phyloP scores from a whole-genome alignment of 2,329 filamentous ascomycete species.

The Sordariomycetes sp. region DNA sequence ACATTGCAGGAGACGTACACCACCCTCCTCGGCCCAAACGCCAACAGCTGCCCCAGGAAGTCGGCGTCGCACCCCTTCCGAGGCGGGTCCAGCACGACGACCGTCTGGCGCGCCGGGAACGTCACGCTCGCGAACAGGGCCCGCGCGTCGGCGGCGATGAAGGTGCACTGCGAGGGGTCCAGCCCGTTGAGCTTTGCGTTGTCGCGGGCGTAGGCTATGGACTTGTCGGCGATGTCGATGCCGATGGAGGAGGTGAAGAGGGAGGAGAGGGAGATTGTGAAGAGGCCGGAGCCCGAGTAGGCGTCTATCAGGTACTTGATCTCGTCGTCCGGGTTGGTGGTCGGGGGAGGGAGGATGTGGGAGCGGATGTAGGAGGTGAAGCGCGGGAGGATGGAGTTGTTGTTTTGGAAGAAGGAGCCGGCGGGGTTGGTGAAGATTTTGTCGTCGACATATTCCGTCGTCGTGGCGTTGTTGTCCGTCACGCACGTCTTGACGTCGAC shows the following conservation, averaged over 20 bases:
- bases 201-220: conserved; percentile 62
- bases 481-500: conserved; percentile 79
- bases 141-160: conserved; percentile 80
- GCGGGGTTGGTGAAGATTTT: conserved; percentile 85
- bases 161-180: conserved; percentile 53
- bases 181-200: conserved; percentile 74
- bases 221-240: conserved; percentile 75
- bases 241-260: conserved; percentile 77
- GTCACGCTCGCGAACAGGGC: conserved; percentile 65
- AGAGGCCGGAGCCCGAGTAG: conserved; percentile 93
- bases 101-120: conserved; percentile 69
- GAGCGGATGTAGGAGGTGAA: conserved; percentile 83
- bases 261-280: conserved; percentile 82
- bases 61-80: conserved; percentile 83
- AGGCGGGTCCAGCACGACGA: conserved; percentile 93
- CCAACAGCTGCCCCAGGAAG: conserved; percentile 70
- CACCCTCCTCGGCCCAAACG: conserved; percentile 64
- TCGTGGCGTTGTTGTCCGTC: conserved; percentile 69
- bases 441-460: conserved; percentile 77
- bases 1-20: conserved; percentile 97
- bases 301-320: conserved; percentile 91
- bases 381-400: conserved; percentile 84
- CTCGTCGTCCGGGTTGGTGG: conserved; percentile 11
- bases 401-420: conserved; percentile 97
- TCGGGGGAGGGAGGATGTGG: conserved; percentile 49